A percentile compares a stretch with the other conserved stretches of the same genome.
These are phyloP conservation scores for Pseudopithomyces maydicus DNA, from an alignment of 2,329 filamentous ascomycete species.

Conservation along the genomic window DNA sequence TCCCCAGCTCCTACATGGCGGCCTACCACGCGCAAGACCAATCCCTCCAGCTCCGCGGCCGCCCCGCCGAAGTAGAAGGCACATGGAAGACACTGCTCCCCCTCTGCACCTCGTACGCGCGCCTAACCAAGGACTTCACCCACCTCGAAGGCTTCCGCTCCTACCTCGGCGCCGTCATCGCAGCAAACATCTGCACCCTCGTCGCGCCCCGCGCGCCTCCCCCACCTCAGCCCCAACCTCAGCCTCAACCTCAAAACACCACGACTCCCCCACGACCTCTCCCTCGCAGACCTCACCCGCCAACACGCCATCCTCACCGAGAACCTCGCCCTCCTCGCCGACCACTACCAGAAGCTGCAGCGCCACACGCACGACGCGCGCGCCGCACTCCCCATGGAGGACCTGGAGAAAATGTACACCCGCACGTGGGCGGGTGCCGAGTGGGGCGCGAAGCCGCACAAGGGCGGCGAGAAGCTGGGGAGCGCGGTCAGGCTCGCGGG, in stretches of 20 bases:
- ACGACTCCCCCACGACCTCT: conserved; percentile 37
- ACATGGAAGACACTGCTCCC: conserved; percentile 47
- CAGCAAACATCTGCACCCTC: conserved; percentile 42
- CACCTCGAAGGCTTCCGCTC: conserved; percentile 49
- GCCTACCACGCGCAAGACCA: conserved; percentile 42
- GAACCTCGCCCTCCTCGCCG: conserved; percentile 33
- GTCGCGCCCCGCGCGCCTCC: conserved; percentile 31
- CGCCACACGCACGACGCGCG: conserved; percentile 35
- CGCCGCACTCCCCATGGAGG: conserved; percentile 38
- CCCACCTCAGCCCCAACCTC: too few relatives aligned
- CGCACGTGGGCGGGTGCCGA: conserved; percentile 44
- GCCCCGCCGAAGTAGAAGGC: conserved; percentile 37
- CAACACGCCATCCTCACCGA: conserved; percentile 25
- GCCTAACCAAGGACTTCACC: conserved; percentile 38
- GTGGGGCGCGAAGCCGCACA: conserved; percentile 20
- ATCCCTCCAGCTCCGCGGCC: conserved; percentile 33
- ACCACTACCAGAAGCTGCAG: conserved; percentile 32
- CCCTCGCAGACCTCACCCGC: conserved; percentile 28
- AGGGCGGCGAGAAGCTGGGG: conserved; percentile 38
- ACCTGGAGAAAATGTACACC: conserved; percentile 44
- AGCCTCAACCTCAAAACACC: conserved; percentile 21
- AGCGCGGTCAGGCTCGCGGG: conserved; percentile 41
- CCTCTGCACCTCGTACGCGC: conserved; percentile 38
- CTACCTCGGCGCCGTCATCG: conserved; percentile 48
- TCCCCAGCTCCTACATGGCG: conserved; percentile 44